Percentiles rank a stretch among this genome's conserved stretches.
These are phyloP conservation scores for Trichoderma arundinaceum DNA, from an alignment of 2,329 filamentous ascomycete genomes.

Conservation along the genomic window DNA sequence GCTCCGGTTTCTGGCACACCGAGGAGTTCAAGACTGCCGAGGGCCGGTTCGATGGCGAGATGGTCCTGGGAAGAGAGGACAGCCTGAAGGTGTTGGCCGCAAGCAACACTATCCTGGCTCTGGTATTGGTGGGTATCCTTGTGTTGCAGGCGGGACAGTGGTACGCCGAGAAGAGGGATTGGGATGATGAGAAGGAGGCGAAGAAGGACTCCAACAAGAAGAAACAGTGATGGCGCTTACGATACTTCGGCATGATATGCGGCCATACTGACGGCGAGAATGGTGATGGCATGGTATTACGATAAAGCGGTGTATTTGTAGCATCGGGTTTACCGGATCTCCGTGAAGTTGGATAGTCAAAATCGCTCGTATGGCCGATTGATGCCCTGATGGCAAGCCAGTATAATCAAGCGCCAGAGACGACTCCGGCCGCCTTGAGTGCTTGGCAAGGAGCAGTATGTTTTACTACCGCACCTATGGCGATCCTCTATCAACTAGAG, in stretches of 20 bases:
- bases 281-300: slow-evolving; percentile 1
- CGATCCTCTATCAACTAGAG: slow-evolving; percentile 1
- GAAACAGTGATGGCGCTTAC: slow-evolving; percentile 42
- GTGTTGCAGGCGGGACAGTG: slow-evolving; percentile 96
- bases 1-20: slow-evolving; percentile 66
- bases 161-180: slow-evolving; percentile 96
- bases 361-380: slow-evolving; percentile 22
- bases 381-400: slow-evolving; percentile 4
- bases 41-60: slow-evolving; percentile 60
- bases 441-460: neutral
- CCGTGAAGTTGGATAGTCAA: slow-evolving; percentile 9
- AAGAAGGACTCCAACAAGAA: slow-evolving; percentile 47
- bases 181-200: slow-evolving; percentile 74
- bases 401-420: slow-evolving; percentile 7
- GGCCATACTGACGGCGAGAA: slow-evolving; percentile 3
- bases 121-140: slow-evolving; percentile 89
- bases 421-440: neutral
- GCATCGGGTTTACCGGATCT: slow-evolving; percentile 23
- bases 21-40: slow-evolving; percentile 48
- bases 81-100: slow-evolving; percentile 88
- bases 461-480: neutral
- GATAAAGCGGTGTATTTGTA: slow-evolving; percentile 17
- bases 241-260: neutral
- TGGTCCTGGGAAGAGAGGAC: slow-evolving; percentile 82
- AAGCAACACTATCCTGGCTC: slow-evolving; percentile 92